Base-by-base conservation (phyloP, 163 green algal species). In the Coccomyxa subellipsoidea region DNA sequence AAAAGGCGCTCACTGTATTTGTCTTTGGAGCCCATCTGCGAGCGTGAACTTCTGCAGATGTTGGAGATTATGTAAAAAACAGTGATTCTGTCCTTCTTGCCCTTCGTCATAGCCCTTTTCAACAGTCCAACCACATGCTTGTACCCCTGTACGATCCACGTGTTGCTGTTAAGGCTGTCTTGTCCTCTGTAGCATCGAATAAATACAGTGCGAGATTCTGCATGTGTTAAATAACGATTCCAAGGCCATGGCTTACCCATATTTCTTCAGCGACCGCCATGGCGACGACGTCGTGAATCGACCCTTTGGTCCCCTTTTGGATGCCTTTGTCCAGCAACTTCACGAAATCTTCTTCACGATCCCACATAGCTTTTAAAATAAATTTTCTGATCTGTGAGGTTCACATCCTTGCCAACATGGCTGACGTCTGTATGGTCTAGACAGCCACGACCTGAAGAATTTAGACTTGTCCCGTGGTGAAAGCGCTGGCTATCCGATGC, bases 111-210 rank as follows among this genome's bases (percentile, higher is more conserved):
- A 79, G 89, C 82, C 25, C 81, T 82, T 34, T 86, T 36, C 5
- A 89, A 23, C 66, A 90, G 77, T 0, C 77, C 81, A 37, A 79
- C 82, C 27, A 90, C 87, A 31, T 84, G 79, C 54, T 89, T 88
- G 75, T 89, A 89, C 31, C 82, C 84, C 86, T 88, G 82, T 78
- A 59, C n/a, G n/a, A n/a, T n/a, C n/a, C n/a, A n/a, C n/a, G n/a
- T n/a, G n/a, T n/a, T n/a, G n/a, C n/a, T n/a, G n/a, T n/a, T n/a
- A n/a, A n/a, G n/a, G n/a, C n/a, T n/a, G n/a, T n/a, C n/a, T n/a
- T n/a, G n/a, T n/a, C n/a, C n/a, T n/a, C n/a, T n/a, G n/a, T n/a
- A n/a, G n/a, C n/a, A n/a, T n/a, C n/a, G n/a, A n/a, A n/a, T n/a
- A n/a, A n/a, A n/a, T n/a, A n/a, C n/a, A n/a, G n/a, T n/a, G n/a